phyloP scores from a whole-genome alignment of 73 alveolate species.

The Urostyla sp. region DNA sequence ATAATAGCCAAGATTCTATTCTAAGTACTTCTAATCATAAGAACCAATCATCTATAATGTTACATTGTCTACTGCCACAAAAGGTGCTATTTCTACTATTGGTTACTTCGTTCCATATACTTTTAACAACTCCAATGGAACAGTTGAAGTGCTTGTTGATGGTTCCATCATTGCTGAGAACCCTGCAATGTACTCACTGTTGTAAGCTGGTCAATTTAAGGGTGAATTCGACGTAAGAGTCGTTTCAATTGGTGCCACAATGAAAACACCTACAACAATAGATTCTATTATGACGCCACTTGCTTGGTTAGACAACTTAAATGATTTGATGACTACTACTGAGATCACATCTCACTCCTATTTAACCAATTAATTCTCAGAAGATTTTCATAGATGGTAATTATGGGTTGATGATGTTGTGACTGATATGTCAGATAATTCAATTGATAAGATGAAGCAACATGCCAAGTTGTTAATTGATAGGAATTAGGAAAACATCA shows the following conservation, averaged over 20 bases:
- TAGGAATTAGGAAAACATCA: no score
- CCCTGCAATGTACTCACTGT: slow-evolving; percentile 46
- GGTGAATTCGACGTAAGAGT: slow-evolving; percentile 10
- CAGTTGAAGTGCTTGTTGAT: slow-evolving; percentile 42
- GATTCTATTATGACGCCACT: slow-evolving; percentile 18
- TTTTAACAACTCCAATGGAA: slow-evolving; percentile 18
- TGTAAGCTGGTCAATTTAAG: slow-evolving; percentile 23
- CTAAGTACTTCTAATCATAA: slow-evolving; percentile 21
- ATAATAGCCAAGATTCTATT: slow-evolving; percentile 47
- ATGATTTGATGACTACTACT: slow-evolving; percentile 23
- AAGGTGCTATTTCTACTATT: slow-evolving; percentile 44
- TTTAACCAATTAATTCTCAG: slow-evolving; percentile 20
- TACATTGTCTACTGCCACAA: slow-evolving; percentile 20
- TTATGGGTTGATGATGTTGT: no score
- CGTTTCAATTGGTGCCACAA: slow-evolving; percentile 21
- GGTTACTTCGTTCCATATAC: slow-evolving; percentile 44
- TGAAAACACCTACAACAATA: slow-evolving; percentile 16
- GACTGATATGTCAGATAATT: no score
- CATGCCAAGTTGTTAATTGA: no score
- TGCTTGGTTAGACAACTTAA: slow-evolving; percentile 32
- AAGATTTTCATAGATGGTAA: no score
- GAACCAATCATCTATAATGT: slow-evolving; percentile 19
- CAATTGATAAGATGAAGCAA: no score
- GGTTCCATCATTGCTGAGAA: slow-evolving; percentile 53
- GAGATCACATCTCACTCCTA: slow-evolving; percentile 48